Percentiles rank a stretch among this genome's conserved stretches.
Conservation (phyloP, 1,284 basidiomycete genomes). For the Pyrrhoderma lamaoense region DNA sequence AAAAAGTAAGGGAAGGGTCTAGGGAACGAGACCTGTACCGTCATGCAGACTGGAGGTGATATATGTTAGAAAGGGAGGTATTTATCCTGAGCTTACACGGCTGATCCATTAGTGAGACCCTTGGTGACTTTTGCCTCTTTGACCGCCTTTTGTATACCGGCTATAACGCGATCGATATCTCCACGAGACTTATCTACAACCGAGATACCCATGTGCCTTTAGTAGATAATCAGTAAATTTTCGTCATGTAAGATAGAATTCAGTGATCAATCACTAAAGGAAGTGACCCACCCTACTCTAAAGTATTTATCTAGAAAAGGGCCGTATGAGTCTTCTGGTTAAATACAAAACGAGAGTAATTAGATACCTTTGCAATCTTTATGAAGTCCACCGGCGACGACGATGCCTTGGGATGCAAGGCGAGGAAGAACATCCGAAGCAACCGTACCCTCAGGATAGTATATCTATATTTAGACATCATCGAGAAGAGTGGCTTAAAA, state of each 20-base stretch:
- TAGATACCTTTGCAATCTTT: conserved; percentile 70
- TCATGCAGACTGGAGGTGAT: too few relatives aligned
- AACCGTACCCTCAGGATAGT: conserved; percentile 71
- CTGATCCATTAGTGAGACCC: conserved; percentile 9
- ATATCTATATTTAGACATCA: conserved; percentile 37
- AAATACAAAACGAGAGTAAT: conserved; percentile 18
- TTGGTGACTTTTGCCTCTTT: conserved; percentile 41
- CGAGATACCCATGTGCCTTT: conserved; percentile 85
- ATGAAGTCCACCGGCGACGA: conserved; percentile 89
- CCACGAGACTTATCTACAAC: conserved; percentile 63
- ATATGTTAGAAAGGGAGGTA: too few relatives aligned
- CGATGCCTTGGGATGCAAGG: conserved; percentile 61
- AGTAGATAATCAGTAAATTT: too few relatives aligned
- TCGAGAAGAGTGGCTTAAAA: background rate
- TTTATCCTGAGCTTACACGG: too few relatives aligned
- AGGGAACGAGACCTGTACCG: too few relatives aligned
- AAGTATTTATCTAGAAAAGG: conserved; percentile 60
- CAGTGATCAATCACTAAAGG: too few relatives aligned
- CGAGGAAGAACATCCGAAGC: conserved; percentile 72
- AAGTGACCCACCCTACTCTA: conserved; percentile 57
- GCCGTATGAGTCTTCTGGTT: conserved; percentile 6
- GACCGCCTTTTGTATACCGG: conserved; percentile 56
- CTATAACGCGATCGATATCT: conserved; percentile 73
- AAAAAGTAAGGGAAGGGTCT: too few relatives aligned
- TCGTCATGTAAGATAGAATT: conserved; percentile 1